These are phyloP conservation scores for Backusella luteola DNA, from an alignment of 192 early-diverging fungal genomes.

Conservation along the genomic window DNA sequence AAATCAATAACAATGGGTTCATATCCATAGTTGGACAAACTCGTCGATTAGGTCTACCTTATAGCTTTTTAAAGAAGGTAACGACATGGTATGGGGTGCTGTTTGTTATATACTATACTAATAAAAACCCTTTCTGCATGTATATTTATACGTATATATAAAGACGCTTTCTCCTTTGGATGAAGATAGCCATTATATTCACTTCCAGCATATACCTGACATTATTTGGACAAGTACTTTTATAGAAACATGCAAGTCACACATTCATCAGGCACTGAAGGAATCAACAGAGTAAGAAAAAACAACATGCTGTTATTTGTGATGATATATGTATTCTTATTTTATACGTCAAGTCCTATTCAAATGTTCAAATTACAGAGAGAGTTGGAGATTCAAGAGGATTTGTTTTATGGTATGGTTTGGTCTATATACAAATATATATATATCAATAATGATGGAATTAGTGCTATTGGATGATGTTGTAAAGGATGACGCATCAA, in stretches of 20 bases:
- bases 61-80: not conserved
- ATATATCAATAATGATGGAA: not conserved
- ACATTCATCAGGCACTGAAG: not conserved
- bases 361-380: not conserved
- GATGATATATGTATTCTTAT: not conserved
- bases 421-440: not conserved
- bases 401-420: constrained; percentile 2
- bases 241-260: not conserved
- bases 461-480: constrained; percentile 4
- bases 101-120: not conserved
- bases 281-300: not conserved
- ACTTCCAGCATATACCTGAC: not conserved
- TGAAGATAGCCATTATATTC: not conserved
- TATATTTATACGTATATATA: not conserved
- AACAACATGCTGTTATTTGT: not conserved
- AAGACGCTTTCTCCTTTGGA: not conserved
- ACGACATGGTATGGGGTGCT: not conserved
- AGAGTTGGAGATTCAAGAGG: not conserved
- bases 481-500: not conserved
- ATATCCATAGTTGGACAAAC: not conserved
- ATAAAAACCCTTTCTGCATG: not conserved
- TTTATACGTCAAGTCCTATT: not conserved
- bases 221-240: not conserved
- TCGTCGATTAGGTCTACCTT: not conserved
- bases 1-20: not conserved